Percentiles rank a stretch among this genome's conserved stretches.
Conservation (phyloP, 2,329 filamentous ascomycete species). For the Ophiocordyceps camponoti-leonardi region DNA sequence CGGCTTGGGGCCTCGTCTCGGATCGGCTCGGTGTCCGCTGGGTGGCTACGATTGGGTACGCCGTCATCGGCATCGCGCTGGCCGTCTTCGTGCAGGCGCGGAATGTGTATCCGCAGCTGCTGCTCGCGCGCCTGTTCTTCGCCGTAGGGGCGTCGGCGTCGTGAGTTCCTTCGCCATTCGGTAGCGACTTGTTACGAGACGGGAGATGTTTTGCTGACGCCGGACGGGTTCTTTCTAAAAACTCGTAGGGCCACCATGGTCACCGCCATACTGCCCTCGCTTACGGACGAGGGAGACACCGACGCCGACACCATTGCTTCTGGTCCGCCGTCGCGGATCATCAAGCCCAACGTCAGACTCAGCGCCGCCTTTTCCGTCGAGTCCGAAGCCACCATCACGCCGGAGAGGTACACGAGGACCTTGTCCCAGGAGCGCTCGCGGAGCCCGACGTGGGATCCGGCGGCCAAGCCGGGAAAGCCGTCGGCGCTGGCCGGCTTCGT, state of each 20-base stretch:
- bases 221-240: neutral
- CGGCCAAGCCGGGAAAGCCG: slow-evolving; percentile 23
- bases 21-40: slow-evolving; percentile 60
- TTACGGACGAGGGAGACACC: slow-evolving; percentile 40
- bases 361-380: slow-evolving; percentile 51
- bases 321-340: slow-evolving; percentile 7
- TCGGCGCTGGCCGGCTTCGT: slow-evolving; percentile 68
- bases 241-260: slow-evolving; percentile 68
- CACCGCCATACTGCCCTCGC: slow-evolving; percentile 71
- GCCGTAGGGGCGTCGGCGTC: slow-evolving; percentile 82
- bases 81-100: slow-evolving; percentile 69
- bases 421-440: slow-evolving; percentile 12
- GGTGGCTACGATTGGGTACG: slow-evolving; percentile 63
- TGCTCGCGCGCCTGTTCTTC: slow-evolving; percentile 74
- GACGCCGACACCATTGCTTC: slow-evolving; percentile 5
- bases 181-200: too few species aligned
- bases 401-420: slow-evolving; percentile 33
- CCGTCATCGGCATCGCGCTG: slow-evolving; percentile 61
- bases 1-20: slow-evolving; percentile 60
- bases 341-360: slow-evolving; percentile 27
- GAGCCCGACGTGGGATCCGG: slow-evolving; percentile 6
- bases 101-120: slow-evolving; percentile 76
- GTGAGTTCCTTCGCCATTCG: slow-evolving; percentile 23
- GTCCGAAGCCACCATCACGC: slow-evolving; percentile 62
- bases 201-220: neutral